These are phyloP conservation scores for Amanita phalloides DNA, from an alignment of 768 basidiomycete genomes.

Conservation along the genomic window DNA sequence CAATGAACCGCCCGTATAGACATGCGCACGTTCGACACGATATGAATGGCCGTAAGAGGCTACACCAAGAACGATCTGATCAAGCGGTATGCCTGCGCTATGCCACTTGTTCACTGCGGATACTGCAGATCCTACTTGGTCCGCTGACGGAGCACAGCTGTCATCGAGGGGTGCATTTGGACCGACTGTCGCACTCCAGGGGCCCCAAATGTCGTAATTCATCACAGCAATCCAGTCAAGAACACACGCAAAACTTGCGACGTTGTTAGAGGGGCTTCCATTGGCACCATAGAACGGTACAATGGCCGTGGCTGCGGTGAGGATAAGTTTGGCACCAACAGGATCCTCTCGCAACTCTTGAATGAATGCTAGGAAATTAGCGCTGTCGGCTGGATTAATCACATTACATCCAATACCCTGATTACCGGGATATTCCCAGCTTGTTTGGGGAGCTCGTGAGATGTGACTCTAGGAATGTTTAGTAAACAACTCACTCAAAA, in stretches of 20 bases:
- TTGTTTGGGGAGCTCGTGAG: constrained; percentile 15
- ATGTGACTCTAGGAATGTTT: not conserved
- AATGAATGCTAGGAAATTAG: constrained; percentile 75
- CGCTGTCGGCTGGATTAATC: constrained; percentile 49
- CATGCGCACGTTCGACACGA: constrained; percentile 34
- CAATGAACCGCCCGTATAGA: constrained; percentile 30
- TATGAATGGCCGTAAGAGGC: constrained; percentile 78
- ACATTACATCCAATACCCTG: constrained; percentile 68
- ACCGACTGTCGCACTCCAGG: constrained; percentile 57
- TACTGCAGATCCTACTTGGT: constrained; percentile 65
- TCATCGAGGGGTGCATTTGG: constrained; percentile 87
- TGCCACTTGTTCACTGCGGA: constrained; percentile 68
- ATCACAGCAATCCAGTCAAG: constrained; percentile 47
- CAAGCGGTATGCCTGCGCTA: constrained; percentile 61
- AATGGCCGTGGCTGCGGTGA: constrained; percentile 37
- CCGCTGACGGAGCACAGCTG: constrained; percentile 48
- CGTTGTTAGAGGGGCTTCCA: constrained; percentile 52
- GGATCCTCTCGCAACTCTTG: constrained; percentile 53
- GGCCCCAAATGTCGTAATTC: constrained; percentile 66
- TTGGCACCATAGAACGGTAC: constrained; percentile 27
- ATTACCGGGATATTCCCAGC: constrained; percentile 80
- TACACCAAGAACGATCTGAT: constrained; percentile 69
- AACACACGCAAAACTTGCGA: constrained; percentile 62
- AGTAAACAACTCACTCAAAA: constrained; percentile 28
- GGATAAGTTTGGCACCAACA: constrained; percentile 42